Evolutionary conservation across 495 filamentous ascomycete genomes (phyloP).

Genomic region (Barbatosphaeria neglecta): DNA sequence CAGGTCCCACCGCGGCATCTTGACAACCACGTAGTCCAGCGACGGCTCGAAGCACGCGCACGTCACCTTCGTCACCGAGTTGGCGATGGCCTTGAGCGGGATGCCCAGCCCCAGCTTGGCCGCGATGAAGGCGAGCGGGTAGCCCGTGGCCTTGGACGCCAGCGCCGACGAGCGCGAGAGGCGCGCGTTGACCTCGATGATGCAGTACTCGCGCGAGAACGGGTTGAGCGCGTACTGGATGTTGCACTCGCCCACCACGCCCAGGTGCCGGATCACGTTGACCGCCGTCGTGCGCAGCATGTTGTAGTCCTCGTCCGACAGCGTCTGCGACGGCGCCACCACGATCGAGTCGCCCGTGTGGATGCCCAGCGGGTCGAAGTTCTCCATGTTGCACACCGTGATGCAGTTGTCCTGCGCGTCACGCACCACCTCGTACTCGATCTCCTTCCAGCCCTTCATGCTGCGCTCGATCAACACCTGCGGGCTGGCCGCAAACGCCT

Average conservation of each 20-base stretch:
- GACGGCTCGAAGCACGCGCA: conserved; percentile 99
- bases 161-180: conserved; percentile 88
- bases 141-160: conserved; percentile 94
- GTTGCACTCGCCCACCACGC: conserved; percentile 96
- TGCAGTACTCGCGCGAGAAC: conserved; percentile 93
- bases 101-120: conserved; percentile 92
- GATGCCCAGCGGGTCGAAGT: conserved; percentile 96
- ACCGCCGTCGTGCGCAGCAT: conserved; percentile 98
- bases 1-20: conserved; percentile 96
- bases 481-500: conserved; percentile 87
- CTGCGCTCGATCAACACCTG: conserved; percentile 93
- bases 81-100: conserved; percentile 90
- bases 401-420: conserved; percentile 97
- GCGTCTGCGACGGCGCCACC: conserved; percentile 90
- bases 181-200: conserved; percentile 98
- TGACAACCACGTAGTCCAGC: conserved; percentile 95
- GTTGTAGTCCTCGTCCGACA: conserved; percentile 95
- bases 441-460: conserved; percentile 99
- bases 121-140: conserved; percentile 90
- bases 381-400: conserved; percentile 99
- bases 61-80: conserved; percentile 91
- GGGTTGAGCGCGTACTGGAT: conserved; percentile 97
- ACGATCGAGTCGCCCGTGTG: conserved; percentile 98
- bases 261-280: conserved; percentile 94
- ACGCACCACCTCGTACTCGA: conserved; percentile 96